A percentile compares a stretch with the other conserved stretches of the same genome.
phyloP scores from a whole-genome alignment of 495 filamentous ascomycete genomes.

The Neurospora sublineolata region DNA sequence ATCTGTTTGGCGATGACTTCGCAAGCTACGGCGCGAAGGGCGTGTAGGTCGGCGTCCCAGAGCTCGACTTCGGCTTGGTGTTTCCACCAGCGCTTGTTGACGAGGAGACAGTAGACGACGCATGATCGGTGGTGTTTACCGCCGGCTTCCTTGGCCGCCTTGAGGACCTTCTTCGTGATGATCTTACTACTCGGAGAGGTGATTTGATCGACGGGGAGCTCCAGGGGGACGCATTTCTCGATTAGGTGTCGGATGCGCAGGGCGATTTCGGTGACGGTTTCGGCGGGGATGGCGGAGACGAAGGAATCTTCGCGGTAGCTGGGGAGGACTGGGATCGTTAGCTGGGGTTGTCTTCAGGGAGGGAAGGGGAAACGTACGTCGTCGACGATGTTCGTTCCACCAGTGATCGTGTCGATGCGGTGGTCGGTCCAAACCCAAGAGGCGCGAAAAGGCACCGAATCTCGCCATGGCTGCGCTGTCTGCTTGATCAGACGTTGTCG shows the following conservation, averaged over 20 bases:
- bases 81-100: conserved; percentile 87
- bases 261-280: conserved; percentile 74
- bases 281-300: conserved; percentile 51
- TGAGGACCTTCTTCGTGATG: conserved; percentile 67
- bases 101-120: conserved; percentile 71
- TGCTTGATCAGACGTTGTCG: background rate
- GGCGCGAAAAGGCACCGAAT: conserved; percentile 17
- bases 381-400: conserved; percentile 26
- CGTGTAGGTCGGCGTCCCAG: conserved; percentile 81
- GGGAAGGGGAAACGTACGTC: conserved; percentile 19
- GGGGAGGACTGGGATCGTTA: conserved; percentile 44
- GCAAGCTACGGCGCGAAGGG: conserved; percentile 69
- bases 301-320: conserved; percentile 39
- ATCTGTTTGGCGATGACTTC: conserved; percentile 91
- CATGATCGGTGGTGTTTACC: conserved; percentile 63
- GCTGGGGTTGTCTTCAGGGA: conserved; percentile 8
- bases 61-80: conserved; percentile 69
- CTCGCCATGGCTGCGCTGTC: conserved; percentile 9
- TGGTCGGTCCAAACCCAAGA: conserved; percentile 35
- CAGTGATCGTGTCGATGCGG: conserved; percentile 23
- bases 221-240: conserved; percentile 77
- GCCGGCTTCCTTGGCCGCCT: conserved; percentile 69
- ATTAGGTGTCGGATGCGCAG: conserved; percentile 85
- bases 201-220: conserved; percentile 60
- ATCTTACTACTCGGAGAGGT: conserved; percentile 70